phyloP scores from a whole-genome alignment of 1,284 basidiomycete genomes.

The Moniliella sp. region DNA sequence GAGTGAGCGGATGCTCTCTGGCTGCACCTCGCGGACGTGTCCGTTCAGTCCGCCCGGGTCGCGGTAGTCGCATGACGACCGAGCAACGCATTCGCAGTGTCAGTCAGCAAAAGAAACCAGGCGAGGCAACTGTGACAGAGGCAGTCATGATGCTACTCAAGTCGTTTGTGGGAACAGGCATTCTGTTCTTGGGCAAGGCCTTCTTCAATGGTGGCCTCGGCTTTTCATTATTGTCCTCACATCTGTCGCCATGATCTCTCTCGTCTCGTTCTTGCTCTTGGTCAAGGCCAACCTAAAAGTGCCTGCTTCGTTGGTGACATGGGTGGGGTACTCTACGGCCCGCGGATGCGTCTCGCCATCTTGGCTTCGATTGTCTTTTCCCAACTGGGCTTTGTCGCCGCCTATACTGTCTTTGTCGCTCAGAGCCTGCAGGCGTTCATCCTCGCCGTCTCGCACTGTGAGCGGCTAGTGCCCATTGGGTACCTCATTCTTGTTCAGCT shows the following conservation, averaged over 20 bases:
- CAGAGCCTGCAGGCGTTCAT: conserved; percentile 67
- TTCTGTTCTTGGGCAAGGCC: conserved; percentile 87
- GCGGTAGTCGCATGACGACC: neutral
- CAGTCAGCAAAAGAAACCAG: conserved; percentile 4
- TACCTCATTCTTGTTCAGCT: conserved; percentile 67
- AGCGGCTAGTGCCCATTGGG: conserved; percentile 47
- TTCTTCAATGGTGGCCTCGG: conserved; percentile 87
- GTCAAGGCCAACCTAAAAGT: conserved; percentile 71
- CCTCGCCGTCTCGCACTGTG: conserved; percentile 59
- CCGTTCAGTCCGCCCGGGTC: neutral
- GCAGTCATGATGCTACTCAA: conserved; percentile 41
- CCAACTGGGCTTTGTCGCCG: conserved; percentile 64
- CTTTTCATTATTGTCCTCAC: conserved; percentile 65
- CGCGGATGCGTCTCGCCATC: conserved; percentile 74
- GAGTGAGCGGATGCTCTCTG: neutral
- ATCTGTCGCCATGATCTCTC: conserved; percentile 62
- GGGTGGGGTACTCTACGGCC: conserved; percentile 73
- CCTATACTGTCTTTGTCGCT: conserved; percentile 88
- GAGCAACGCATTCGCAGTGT: neutral
- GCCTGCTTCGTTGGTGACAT: conserved; percentile 90
- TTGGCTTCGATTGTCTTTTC: conserved; percentile 68
- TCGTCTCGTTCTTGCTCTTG: conserved; percentile 82
- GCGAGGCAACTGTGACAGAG: conserved; percentile 25
- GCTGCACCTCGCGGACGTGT: neutral
- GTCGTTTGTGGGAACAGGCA: conserved; percentile 85